Base-by-base conservation (phyloP, 2,329 filamentous ascomycete species). In the Talaromyces sp. region DNA sequence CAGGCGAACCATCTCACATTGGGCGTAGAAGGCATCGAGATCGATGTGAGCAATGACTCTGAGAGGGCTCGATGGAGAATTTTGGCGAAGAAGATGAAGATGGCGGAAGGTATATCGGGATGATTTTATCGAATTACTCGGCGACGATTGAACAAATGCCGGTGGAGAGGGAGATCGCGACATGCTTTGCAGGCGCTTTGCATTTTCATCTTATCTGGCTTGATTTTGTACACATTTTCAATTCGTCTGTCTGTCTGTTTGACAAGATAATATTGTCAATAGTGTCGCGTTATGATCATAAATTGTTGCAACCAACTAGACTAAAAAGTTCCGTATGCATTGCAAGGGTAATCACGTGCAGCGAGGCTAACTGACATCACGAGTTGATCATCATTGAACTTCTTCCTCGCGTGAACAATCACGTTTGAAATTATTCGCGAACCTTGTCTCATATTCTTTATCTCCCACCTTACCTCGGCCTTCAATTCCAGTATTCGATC, bases 21-120 rank as follows among this genome's bases (percentile, higher is more conserved):
- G 94, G 3, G 89, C 89, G 72, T 99, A 99, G 75, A 99, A 99
- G 39, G 93, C 93, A 82, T 99, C 94, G 60, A 99, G 85, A 68
- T 99, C 94, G 62, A 97, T 85, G 72, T 97, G 92, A 6, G 91
- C 90, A 65, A 97, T 85, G 28, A 95, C 89, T 46, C 94, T 86
- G 36, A 99, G 80, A 1, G 93, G 93, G 53, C 85, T 91, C 8
- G 85, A 84, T 0, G 86, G 80, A 35, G 84, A 85, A 64, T 83
- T 91, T 9, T 85, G 81, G 6, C 86, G 84, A 58, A 97, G 83
- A 63, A 92, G 87, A 35, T 84, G 80, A 15, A 97, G 81, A 56
- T 97, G 87, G 61, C 89, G 89, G 71, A 89, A 91, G 2, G 91
- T 97, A 75, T 94, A 97, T 59, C 81, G 83, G 15, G 92, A 97